These are phyloP conservation scores for Lactarius tabidus DNA, from an alignment of 768 basidiomycete species.

Conservation along the genomic window DNA sequence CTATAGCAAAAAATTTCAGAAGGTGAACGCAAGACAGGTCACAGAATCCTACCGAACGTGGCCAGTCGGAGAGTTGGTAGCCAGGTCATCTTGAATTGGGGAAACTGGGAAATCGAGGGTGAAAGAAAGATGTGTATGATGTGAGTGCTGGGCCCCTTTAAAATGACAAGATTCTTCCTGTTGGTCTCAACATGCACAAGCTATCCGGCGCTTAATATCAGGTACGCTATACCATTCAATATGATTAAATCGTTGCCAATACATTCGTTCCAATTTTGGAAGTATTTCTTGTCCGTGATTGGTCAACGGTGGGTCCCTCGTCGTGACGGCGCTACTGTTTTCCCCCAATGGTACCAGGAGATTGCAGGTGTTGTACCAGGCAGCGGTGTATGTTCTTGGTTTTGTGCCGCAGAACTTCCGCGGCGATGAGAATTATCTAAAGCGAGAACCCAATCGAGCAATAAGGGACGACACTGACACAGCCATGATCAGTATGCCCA, in stretches of 20 bases:
- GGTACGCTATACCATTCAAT: neutral
- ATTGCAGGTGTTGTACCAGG: neutral
- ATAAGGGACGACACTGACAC: neutral
- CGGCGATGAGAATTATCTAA: neutral
- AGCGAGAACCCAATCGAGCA: neutral
- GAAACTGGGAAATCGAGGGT: neutral
- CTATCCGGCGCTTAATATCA: neutral
- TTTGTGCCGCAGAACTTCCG: neutral
- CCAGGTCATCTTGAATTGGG: slow-evolving; percentile 1
- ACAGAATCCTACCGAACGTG: slow-evolving; percentile 5
- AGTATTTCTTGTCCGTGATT: neutral
- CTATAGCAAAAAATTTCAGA: neutral
- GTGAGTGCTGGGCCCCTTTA: neutral
- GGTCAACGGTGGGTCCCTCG: neutral
- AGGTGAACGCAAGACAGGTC: neutral
- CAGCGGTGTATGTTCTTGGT: neutral
- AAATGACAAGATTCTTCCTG: neutral
- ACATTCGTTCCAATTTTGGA: neutral
- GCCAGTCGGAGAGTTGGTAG: neutral
- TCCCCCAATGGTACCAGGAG: neutral
- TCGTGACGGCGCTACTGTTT: neutral
- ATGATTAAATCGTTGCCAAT: neutral
- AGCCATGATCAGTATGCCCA: neutral
- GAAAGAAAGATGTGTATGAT: neutral
- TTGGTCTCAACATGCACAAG: too few species aligned